phyloP scores from a whole-genome alignment of 2,329 filamentous ascomycete genomes.

The Alternaria brassicae region DNA sequence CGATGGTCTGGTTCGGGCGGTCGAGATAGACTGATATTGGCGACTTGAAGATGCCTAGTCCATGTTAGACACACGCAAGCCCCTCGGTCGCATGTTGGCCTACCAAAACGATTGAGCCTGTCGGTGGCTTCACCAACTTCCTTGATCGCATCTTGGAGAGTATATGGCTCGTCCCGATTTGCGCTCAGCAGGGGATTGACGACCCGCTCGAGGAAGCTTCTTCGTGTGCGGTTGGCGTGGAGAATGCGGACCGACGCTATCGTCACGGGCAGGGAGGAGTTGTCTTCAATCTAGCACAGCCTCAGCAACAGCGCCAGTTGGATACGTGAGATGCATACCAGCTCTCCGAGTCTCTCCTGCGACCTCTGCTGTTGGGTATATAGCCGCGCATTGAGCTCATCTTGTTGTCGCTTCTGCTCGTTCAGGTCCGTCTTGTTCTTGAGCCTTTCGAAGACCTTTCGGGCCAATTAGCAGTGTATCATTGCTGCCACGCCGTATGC shows the following conservation, averaged over 20 bases:
- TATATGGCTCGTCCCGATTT: conserved; percentile 72
- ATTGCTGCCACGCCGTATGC: background rate
- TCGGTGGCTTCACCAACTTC: conserved; percentile 74
- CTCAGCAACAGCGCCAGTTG: conserved; percentile 16
- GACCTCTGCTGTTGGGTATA: conserved; percentile 66
- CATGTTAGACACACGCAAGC: conserved; percentile 23
- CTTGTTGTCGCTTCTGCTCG: conserved; percentile 65
- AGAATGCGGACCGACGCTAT: conserved; percentile 86
- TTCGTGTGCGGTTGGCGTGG: conserved; percentile 82
- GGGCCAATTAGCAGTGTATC: conserved; percentile 20
- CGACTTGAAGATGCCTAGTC: conserved; percentile 81
- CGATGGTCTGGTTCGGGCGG: conserved; percentile 71
- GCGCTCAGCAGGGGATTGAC: conserved; percentile 78
- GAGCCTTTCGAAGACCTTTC: conserved; percentile 66
- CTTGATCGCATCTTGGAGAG: conserved; percentile 75
- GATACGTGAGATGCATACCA: conserved; percentile 59
- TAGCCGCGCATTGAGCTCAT: conserved; percentile 66
- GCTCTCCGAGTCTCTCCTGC: conserved; percentile 68
- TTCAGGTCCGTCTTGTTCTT: conserved; percentile 66
- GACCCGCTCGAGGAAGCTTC: conserved; percentile 80
- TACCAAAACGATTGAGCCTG: conserved; percentile 83
- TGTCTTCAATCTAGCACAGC: conserved; percentile 70
- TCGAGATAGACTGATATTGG: conserved; percentile 84
- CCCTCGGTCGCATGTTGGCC: conserved; percentile 25
- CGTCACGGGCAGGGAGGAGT: conserved; percentile 85